A percentile compares a stretch with the other conserved stretches of the same genome.
These are phyloP conservation scores for Blepharisma stoltei DNA, from an alignment of 73 alveolate genomes.

Conservation along the genomic window DNA sequence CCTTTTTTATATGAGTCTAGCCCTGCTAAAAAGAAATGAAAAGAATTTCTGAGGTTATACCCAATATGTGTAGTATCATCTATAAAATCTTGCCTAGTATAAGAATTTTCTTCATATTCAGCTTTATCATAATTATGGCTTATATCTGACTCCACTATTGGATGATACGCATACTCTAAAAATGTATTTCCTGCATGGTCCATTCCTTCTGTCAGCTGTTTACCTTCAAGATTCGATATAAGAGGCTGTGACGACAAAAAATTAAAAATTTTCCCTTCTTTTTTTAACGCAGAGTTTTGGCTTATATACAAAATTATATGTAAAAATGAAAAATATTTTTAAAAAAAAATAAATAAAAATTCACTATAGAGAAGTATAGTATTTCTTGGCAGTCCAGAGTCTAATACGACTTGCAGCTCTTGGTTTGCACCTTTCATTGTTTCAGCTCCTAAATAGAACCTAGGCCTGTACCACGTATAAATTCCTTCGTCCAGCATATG, in stretches of 20 bases:
- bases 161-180: background rate
- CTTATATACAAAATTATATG: no score
- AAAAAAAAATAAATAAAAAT: no score
- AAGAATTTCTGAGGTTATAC: background rate
- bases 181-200: background rate
- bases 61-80: slow-evolving; percentile 19
- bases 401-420: slow-evolving; percentile 15
- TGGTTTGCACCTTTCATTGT: slow-evolving; percentile 8
- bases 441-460: background rate
- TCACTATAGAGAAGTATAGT: no score
- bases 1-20: slow-evolving; percentile 15
- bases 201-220: slow-evolving; percentile 11
- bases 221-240: background rate
- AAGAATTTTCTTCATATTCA: background rate
- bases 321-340: no score
- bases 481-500: slow-evolving; percentile 25
- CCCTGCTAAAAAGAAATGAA: slow-evolving; percentile 26
- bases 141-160: background rate
- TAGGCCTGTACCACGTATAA: slow-evolving; percentile 23
- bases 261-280: slow-evolving; percentile 21
- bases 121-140: slow-evolving; percentile 11
- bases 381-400: background rate
- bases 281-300: background rate
- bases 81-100: background rate
- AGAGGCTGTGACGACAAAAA: slow-evolving; percentile 3